Conservation (phyloP, 2,329 filamentous ascomycete genomes). For the Ceratocystis variospora region DNA sequence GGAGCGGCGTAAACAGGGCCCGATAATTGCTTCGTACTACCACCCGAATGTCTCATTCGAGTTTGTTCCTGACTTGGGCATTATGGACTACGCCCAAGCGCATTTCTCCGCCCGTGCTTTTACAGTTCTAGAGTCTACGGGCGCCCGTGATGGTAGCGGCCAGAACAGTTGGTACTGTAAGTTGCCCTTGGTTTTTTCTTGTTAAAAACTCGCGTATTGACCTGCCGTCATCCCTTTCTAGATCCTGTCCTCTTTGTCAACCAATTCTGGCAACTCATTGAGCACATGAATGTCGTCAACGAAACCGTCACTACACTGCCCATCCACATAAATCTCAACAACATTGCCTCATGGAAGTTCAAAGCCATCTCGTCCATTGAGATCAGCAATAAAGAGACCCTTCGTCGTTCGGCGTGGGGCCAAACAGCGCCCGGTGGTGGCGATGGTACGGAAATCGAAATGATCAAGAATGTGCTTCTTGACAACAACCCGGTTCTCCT, state of each 20-base stretch:
- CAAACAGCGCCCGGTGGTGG: slow-evolving; percentile 59
- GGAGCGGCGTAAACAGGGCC: slow-evolving; percentile 45
- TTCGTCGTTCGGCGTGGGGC: slow-evolving; percentile 63
- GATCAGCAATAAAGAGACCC: slow-evolving; percentile 70
- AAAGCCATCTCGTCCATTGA: slow-evolving; percentile 72
- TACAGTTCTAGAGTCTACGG: slow-evolving; percentile 63
- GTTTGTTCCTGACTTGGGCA: slow-evolving; percentile 67
- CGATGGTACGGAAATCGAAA: slow-evolving; percentile 87
- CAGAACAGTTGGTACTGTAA: slow-evolving; percentile 79
- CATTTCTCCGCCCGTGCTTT: slow-evolving; percentile 66
- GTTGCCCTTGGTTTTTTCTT: slow-evolving; percentile 21
- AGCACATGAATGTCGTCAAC: slow-evolving; percentile 84
- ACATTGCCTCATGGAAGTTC: slow-evolving; percentile 81
- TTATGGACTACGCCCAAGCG: slow-evolving; percentile 50
- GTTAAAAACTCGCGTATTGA: background rate
- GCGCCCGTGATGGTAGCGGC: slow-evolving; percentile 68
- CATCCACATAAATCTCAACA: slow-evolving; percentile 69
- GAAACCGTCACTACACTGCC: slow-evolving; percentile 73
- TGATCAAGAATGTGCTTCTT: slow-evolving; percentile 89
- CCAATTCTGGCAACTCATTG: slow-evolving; percentile 90
- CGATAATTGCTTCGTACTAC: slow-evolving; percentile 67
- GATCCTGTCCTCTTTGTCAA: slow-evolving; percentile 80
- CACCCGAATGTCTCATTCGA: slow-evolving; percentile 89
- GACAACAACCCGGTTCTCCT: slow-evolving; percentile 91
- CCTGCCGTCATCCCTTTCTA: slow-evolving; percentile 20